Evolutionary conservation across 2,329 filamentous ascomycete genomes (phyloP), one percentile per base, ranked within the genome.

Genomic region (Diaporthe ampelina): DNA sequence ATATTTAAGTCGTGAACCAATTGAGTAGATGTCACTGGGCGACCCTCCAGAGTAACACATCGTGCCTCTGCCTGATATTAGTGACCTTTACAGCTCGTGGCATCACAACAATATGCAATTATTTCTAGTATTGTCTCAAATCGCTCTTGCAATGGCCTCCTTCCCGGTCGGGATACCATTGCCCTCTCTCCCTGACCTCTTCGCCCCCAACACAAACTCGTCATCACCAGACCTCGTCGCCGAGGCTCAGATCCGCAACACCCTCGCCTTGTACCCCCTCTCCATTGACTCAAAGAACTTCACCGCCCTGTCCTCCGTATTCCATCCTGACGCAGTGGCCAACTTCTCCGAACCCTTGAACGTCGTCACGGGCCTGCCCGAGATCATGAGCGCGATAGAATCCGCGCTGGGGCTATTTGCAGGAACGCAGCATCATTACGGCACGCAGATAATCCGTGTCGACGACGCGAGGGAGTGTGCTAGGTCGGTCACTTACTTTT

Each of bases 331-430:
- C 10, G 59, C 59, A 1, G 59, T 63, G 17, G 59, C 59, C 40
- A 63, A 63, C 59, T 45, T 48, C 40, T 63, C 59, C 26, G 59
- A 63, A 19, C 59, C 59, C 40, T 32, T 63, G 1, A 63, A 63
- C 2, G 40, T 63, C 26, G 17, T 63, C 15, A n/a, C 40, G 9
- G 59, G 59, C 40, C 59, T 63, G 2, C 5, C 21, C 5, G 40
- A 63, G 26, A 63, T 63, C 24, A 45, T 24, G 17, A 9, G 6
- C 26, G 45, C 59, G 5, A 40, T 63, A 10, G 59, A 63, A 24
- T 24, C 40, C 9, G 45, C 59, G 59, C 59, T 63, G 26, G 59
- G 24, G 15, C 40, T 21, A 17, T 63, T 63, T 32, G 59, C 59
- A 17, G 59, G 40, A 3, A 63, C 59, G 9, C 59, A 63, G 19